Base-by-base conservation (phyloP, 208 protist species). In the Trypanosoma brucei region DNA sequence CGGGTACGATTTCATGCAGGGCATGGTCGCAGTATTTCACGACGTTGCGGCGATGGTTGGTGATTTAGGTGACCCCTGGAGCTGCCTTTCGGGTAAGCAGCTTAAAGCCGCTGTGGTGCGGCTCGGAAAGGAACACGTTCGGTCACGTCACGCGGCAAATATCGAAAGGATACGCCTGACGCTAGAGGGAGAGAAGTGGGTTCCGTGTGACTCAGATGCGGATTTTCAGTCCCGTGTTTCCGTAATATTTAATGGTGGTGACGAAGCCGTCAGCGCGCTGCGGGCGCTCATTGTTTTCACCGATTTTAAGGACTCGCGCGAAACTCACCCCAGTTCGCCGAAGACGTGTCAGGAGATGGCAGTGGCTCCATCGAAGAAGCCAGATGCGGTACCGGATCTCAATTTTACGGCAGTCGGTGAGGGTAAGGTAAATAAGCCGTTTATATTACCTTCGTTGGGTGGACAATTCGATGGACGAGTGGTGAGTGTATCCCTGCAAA, bases 181-280 rank as follows among this genome's bases (percentile, higher is more conserved):
- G 39, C 58, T 86, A 45, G 83, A 89, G 52, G 75, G 60, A 9
- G 88, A 94, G 66, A 81, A 70, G 44, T 94, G 88, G 88, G 39
- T 59, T 22, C 68, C 81, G 8, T 76, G 82, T 35, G 78, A 79
- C 13, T 68, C 92, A 45, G 76, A 84, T 54, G 50, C 58, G 3
- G 39, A 72, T 3, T 88, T 90, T 60, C 88, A 94, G 66, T 52
- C 63, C 33, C 74, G 81, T 67, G 69, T 92, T 37, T 81, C 85
- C 68, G 55, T 61, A 7, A 62, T 94, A 68, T 92, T 80, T 60
- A 62, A 68, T n/a, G 57, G 69, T n/a, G 75, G 79, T 61, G 52
- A 55, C n/a, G 45, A 45, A 0, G 70, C 75, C 11, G 52, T 88
- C 31, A 48, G 54, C 14, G 56, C 39, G 38, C 37, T 72, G 22